A percentile compares a stretch with the other conserved stretches of the same genome.
These are phyloP conservation scores for Oenanthe sinensis DNA, from an alignment of 129 eudicot genomes.

Conservation along the genomic window DNA sequence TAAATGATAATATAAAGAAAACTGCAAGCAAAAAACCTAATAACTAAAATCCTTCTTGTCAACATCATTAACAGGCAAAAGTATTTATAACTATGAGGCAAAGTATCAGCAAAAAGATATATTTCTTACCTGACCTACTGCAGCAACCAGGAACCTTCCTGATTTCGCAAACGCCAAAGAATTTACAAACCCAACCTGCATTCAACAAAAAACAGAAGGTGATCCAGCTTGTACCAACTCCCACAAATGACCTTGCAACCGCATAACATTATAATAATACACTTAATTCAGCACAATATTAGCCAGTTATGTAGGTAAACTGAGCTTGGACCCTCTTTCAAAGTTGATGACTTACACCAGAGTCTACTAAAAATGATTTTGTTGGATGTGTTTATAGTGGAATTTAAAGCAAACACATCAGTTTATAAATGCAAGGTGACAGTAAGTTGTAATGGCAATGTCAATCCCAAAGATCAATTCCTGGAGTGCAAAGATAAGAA, in stretches of 20 bases:
- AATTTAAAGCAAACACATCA: background rate
- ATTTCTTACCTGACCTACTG: constrained; percentile 70
- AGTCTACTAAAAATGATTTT: background rate
- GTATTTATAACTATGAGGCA: background rate
- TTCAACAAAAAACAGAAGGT: background rate
- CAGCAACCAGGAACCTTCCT: constrained; percentile 82
- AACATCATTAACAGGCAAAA: background rate
- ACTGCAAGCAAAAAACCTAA: background rate
- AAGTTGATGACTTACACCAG: background rate
- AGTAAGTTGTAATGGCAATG: background rate
- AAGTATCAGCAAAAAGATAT: background rate
- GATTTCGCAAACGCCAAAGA: constrained; percentile 78
- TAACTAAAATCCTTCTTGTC: background rate
- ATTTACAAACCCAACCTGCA: constrained; percentile 84
- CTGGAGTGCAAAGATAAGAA: background rate
- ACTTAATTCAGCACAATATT: background rate
- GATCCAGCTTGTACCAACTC: background rate
- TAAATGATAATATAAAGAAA: background rate
- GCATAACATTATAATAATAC: background rate
- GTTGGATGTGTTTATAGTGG: background rate
- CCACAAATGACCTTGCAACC: background rate
- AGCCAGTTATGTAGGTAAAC: background rate
- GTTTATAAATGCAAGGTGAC: background rate
- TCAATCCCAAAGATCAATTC: background rate
- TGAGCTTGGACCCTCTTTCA: background rate